Base-by-base conservation (phyloP, 148 eudicot species). In the Persicaria tinctoria region DNA sequence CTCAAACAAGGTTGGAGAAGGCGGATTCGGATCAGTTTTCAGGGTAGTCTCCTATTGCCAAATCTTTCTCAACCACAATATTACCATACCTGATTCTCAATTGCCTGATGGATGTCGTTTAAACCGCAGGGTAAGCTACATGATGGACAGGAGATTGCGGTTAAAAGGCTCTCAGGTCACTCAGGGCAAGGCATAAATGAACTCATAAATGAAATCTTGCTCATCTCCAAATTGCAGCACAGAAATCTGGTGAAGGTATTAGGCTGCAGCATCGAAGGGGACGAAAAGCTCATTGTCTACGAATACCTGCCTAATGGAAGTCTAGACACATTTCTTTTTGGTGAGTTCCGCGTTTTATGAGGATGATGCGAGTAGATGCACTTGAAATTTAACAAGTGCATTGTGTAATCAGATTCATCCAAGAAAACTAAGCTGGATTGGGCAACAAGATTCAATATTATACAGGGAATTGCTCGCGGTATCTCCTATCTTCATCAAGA, bases 281-380 rank as follows among this genome's bases (percentile, higher is more conserved):
- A 78, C 18, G 89, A 86, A 49, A 80, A 75, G 18, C 45, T 86
- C 54, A 60, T 86, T 9, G 60, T 86, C 12, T 84, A 84, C 50
- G 89, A 86, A 70, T 84, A 74, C 73, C 50, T 86, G 83, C 77
- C 85, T 56, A 86, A 86, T 76, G 80, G 73, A 68, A 86, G 89
- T 57, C 79, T 86, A 45, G 86, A 86, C 47, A 49, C 76, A 3
- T 78, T 83, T 74, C 77, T 83, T 16, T 83, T 83, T 53, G 86
- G 86, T 83, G 4, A 27, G 79, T 71, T 4, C 18, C 2, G 7
- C 8, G 20, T 69, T 17, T 69, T 48, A 38, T 27, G 17, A 17
- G 1, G 17, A 18, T n/a, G 41, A 32, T 32, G 41, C 41, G 41
- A 32, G 41, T 32, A 1, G 41, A 1, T 32, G 41, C 41, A 32